These are phyloP conservation scores for Drechmeria coniospora DNA, from an alignment of 2,329 filamentous ascomycete genomes.

Conservation along the genomic window DNA sequence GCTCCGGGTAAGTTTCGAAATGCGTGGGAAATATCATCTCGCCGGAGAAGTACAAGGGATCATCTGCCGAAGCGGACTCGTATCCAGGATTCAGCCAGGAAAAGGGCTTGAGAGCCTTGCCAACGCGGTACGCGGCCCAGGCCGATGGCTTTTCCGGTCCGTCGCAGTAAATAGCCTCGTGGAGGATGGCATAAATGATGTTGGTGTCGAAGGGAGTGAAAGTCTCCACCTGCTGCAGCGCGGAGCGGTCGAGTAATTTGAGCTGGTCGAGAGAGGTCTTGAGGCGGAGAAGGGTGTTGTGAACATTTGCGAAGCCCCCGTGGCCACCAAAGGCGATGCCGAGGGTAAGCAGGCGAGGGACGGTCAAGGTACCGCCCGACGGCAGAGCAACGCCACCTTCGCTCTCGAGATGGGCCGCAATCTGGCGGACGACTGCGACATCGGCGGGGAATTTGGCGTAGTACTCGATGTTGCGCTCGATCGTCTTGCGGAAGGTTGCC, in stretches of 20 bases:
- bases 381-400: slow-evolving; percentile 42
- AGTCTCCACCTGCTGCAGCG: slow-evolving; percentile 52
- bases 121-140: slow-evolving; percentile 60
- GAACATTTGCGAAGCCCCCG: slow-evolving; percentile 60
- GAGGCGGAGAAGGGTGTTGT: slow-evolving; percentile 56
- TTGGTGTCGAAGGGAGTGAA: slow-evolving; percentile 56
- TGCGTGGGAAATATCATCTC: slow-evolving; percentile 87
- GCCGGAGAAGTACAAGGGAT: slow-evolving; percentile 65
- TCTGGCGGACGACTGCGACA: slow-evolving; percentile 45
- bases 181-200: slow-evolving; percentile 72
- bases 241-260: slow-evolving; percentile 57
- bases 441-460: slow-evolving; percentile 81
- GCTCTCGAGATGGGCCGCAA: slow-evolving; percentile 49
- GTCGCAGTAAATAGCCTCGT: slow-evolving; percentile 79
- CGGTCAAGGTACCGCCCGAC: slow-evolving; percentile 56
- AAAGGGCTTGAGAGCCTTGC: slow-evolving; percentile 30
- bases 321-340: slow-evolving; percentile 68
- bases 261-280: slow-evolving; percentile 61
- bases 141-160: slow-evolving; percentile 44
- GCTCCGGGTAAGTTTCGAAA: slow-evolving; percentile 66
- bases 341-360: slow-evolving; percentile 59
- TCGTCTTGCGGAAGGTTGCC: slow-evolving; percentile 53
- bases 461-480: slow-evolving; percentile 60
- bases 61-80: slow-evolving; percentile 10
- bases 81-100: slow-evolving; percentile 30